phyloP scores from a whole-genome alignment of 495 filamentous ascomycete species.

The Aspergillus heteromorphus region DNA sequence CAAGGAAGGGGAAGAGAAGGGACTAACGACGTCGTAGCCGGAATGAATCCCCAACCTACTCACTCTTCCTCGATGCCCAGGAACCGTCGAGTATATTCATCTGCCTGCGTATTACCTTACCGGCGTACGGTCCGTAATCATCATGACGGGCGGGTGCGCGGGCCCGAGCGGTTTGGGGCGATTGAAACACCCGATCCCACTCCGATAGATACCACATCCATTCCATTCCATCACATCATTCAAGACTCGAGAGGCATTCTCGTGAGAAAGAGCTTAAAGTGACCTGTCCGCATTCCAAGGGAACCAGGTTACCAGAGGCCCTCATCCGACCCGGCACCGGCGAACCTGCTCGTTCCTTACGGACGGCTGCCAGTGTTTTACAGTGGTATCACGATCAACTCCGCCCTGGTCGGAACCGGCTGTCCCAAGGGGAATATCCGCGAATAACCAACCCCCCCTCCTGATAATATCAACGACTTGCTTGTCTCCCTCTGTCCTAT shows the following conservation, averaged over 20 bases:
- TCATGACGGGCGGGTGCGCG: slow-evolving; percentile 5
- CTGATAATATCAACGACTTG: background rate
- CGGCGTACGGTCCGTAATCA: background rate
- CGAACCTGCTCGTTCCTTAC: background rate
- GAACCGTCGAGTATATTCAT: background rate
- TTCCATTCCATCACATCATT: too few species aligned
- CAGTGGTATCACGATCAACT: background rate
- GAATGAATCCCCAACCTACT: background rate
- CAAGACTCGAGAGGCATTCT: too few species aligned
- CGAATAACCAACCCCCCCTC: background rate
- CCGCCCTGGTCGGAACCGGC: background rate
- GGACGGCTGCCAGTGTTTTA: background rate
- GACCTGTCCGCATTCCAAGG: background rate
- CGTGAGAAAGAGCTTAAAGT: background rate
- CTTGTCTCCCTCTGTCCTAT: background rate
- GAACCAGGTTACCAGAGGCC: background rate
- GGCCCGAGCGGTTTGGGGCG: slow-evolving; percentile 11
- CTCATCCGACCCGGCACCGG: background rate
- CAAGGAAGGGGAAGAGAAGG: background rate
- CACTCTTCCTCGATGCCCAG: too few species aligned
- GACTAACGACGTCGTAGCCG: background rate
- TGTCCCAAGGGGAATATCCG: background rate
- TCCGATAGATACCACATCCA: too few species aligned
- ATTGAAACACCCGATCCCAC: background rate
- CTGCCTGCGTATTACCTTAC: background rate